These are phyloP conservation scores for Cercospora sp. DNA, from an alignment of 2,329 filamentous ascomycete genomes.

Conservation along the genomic window DNA sequence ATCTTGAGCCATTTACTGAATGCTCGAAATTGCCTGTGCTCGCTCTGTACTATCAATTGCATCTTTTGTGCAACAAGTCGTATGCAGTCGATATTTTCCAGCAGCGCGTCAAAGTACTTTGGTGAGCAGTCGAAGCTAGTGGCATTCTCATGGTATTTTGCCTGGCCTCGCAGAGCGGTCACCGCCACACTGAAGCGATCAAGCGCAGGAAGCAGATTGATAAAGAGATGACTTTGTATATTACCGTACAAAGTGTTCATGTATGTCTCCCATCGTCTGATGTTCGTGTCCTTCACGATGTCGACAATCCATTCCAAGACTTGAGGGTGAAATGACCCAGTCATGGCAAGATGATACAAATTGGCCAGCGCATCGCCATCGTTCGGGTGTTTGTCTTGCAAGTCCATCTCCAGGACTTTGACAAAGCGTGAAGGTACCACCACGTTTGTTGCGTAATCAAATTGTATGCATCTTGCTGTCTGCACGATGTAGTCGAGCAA, in stretches of 20 bases:
- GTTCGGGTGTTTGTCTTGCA: conserved; percentile 58
- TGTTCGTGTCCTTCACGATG: conserved; percentile 42
- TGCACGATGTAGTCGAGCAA: conserved; percentile 82
- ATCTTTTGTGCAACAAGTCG: conserved; percentile 73
- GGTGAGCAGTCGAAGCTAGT: conserved; percentile 55
- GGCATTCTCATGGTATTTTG: conserved; percentile 72
- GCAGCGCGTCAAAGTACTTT: conserved; percentile 44
- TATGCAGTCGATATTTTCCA: conserved; percentile 74
- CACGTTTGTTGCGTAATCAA: conserved; percentile 79
- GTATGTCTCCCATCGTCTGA: conserved; percentile 93
- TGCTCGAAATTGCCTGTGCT: conserved; percentile 71
- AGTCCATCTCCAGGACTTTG: conserved; percentile 64
- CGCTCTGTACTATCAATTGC: conserved; percentile 68
- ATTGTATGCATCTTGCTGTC: conserved; percentile 72
- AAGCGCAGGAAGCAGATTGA: conserved; percentile 84
- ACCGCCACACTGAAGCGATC: conserved; percentile 81
- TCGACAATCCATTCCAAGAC: conserved; percentile 76
- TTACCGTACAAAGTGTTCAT: conserved; percentile 75
- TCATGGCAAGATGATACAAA: conserved; percentile 80
- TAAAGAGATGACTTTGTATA: conserved; percentile 74
- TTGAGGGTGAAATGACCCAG: conserved; percentile 72
- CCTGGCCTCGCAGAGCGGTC: conserved; percentile 78
- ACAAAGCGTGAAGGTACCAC: conserved; percentile 54
- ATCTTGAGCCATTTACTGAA: conserved; percentile 85
- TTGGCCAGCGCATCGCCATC: conserved; percentile 70